phyloP scores from a whole-genome alignment of 148 eudicot genomes.

The Chenopodium formosanum region DNA sequence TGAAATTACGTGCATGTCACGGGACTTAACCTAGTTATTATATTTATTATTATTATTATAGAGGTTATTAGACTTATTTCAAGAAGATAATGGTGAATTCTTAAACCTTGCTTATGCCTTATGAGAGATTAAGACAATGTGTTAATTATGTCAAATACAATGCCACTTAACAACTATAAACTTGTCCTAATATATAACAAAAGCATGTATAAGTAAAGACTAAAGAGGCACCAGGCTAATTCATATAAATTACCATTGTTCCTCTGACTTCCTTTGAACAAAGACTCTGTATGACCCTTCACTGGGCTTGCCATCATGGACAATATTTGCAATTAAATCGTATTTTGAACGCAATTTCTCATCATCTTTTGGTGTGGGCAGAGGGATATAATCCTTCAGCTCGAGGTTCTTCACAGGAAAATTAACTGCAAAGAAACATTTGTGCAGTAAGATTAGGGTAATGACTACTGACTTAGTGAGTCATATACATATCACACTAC shows the following conservation, averaged over 20 bases:
- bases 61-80: neutral
- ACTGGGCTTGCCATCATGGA: constrained; percentile 96
- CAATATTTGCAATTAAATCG: constrained; percentile 90
- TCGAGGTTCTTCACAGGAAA: constrained; percentile 98
- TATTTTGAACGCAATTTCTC: constrained; percentile 79
- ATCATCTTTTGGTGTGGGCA: constrained; percentile 59
- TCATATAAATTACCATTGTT: constrained; percentile 60
- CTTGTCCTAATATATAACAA: neutral
- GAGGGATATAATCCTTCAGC: constrained; percentile 92
- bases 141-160: neutral
- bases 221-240: neutral
- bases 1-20: no score
- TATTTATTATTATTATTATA: no score
- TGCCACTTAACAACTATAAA: neutral
- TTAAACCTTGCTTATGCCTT: neutral
- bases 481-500: neutral
- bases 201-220: neutral
- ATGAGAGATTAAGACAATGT: neutral
- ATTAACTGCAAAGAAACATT: constrained; percentile 48
- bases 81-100: neutral
- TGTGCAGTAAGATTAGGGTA: constrained; percentile 9
- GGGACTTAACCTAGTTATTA: no score
- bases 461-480: neutral
- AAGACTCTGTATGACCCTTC: constrained; percentile 95
- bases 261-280: constrained; percentile 97